phyloP scores from a whole-genome alignment of 371 early-diverging fungal species.

The Mucor racemosus region DNA sequence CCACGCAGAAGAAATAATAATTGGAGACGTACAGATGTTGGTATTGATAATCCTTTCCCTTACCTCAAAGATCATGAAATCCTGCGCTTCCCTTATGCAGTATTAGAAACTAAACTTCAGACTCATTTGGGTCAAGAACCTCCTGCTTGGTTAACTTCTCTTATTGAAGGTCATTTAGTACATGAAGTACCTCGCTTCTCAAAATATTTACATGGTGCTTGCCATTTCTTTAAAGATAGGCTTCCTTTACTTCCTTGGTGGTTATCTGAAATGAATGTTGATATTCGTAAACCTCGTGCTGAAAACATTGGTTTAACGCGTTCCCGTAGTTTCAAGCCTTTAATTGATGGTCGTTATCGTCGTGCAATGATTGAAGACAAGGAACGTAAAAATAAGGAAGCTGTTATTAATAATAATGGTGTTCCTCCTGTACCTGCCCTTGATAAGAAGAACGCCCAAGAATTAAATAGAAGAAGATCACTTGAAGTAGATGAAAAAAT shows the following conservation, averaged over 20 bases:
- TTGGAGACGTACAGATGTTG: slow-evolving; percentile 92
- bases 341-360: slow-evolving; percentile 52
- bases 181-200: slow-evolving; percentile 96
- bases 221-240: slow-evolving; percentile 41
- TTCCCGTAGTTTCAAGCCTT: slow-evolving; percentile 53
- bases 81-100: slow-evolving; percentile 57
- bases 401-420: slow-evolving; percentile 18
- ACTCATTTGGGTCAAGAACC: slow-evolving; percentile 82
- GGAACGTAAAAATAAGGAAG: slow-evolving; percentile 23
- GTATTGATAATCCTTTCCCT: slow-evolving; percentile 84
- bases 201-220: slow-evolving; percentile 95
- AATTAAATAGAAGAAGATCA: slow-evolving; percentile 23
- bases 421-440: slow-evolving; percentile 9
- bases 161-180: slow-evolving; percentile 87
- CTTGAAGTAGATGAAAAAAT: slow-evolving; percentile 22
- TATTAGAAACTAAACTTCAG: slow-evolving; percentile 94
- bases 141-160: slow-evolving; percentile 89
- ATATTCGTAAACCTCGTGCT: slow-evolving; percentile 60
- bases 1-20: slow-evolving; percentile 65
- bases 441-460: slow-evolving; percentile 6
- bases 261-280: slow-evolving; percentile 60
- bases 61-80: slow-evolving; percentile 79
- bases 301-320: slow-evolving; percentile 50
- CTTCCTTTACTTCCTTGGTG: slow-evolving; percentile 49
- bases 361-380: slow-evolving; percentile 45